Percentiles rank a stretch among this genome's conserved stretches.
phyloP scores from a whole-genome alignment of 2,329 filamentous ascomycete genomes.

The Apiospora marii region DNA sequence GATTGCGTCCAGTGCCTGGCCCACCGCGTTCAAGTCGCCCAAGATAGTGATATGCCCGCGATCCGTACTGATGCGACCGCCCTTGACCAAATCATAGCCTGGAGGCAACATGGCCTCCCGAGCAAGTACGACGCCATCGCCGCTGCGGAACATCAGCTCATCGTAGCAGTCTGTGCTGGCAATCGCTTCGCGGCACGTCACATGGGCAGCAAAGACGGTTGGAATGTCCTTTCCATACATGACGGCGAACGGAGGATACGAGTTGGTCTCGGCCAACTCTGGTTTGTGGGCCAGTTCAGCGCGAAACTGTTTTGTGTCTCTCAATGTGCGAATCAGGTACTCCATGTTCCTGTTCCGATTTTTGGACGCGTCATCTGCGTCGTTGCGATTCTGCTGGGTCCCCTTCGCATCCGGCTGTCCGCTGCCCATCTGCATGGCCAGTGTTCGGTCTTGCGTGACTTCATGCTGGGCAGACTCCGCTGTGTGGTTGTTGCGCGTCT shows the following conservation, averaged over 20 bases:
- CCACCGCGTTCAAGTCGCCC: conserved; percentile 84
- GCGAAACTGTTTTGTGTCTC: conserved; percentile 78
- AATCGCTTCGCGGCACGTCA: conserved; percentile 77
- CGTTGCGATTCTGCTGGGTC: conserved; percentile 33
- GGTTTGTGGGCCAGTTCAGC: conserved; percentile 71
- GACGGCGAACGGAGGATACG: conserved; percentile 82
- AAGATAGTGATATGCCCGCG: conserved; percentile 87
- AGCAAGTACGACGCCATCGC: conserved; percentile 89
- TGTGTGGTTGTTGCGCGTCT: conserved; percentile 31
- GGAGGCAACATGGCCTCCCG: conserved; percentile 84
- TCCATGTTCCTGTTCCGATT: conserved; percentile 54
- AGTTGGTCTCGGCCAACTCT: conserved; percentile 67
- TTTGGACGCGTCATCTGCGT: conserved; percentile 57
- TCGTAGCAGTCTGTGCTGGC: conserved; percentile 81
- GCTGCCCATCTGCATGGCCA: conserved; percentile 33
- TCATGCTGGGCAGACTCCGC: conserved; percentile 42
- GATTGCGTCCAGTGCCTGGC: conserved; percentile 74
- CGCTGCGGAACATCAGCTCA: conserved; percentile 83
- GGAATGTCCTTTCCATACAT: conserved; percentile 89
- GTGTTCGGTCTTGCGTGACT: conserved; percentile 40
- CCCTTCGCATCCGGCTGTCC: neutral
- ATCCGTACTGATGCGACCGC: conserved; percentile 80
- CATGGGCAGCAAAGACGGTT: conserved; percentile 83
- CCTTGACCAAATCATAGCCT: conserved; percentile 77
- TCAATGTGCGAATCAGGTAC: conserved; percentile 80